Evolutionary conservation across 1,284 basidiomycete species (phyloP), one percentile per base, ranked within the genome.

Genomic region (Kalmanozyma brasiliensis): DNA sequence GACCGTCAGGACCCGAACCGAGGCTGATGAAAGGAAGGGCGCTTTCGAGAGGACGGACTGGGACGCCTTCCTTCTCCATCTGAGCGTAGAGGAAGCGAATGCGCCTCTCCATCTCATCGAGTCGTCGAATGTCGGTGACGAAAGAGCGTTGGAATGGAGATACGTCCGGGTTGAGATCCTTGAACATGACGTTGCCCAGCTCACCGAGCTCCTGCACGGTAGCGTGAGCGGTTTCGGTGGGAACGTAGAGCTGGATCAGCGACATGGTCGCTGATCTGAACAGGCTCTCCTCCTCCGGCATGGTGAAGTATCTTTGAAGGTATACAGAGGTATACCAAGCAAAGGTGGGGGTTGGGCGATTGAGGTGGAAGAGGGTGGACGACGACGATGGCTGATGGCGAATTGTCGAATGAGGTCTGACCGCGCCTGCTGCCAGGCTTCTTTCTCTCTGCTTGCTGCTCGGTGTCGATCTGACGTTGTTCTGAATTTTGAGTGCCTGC

Each of bases 61-160:
- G 90, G 42, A 98, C 86, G 8, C 87, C 86, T 69, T 92, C 90
- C 78, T 88, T 89, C 65, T 90, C 88, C 75, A 98, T 94, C 81
- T 98, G 93, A 33, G 87, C 85, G 13, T 87, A 84, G 79, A 98
- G 94, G 83, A 98, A 96, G 45, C 93, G 90, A 44, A 96, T 88
- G 30, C 94, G 90, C 67, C 96, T 91, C 23, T 92, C 90, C 90
- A 96, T 95, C 81, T 99, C 94, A 82, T 96, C 94, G 55, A 96
- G 88, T 61, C 92, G 89, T 38, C 95, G 89, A 72, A 98, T 94
- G 82, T 97, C 94, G 41, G 91, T 91, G 61, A 97, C 93, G 82
- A 95, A 99, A 7, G 95, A 94, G 69, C 96, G 92, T 87, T 99
- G 96, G 86, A 98, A 99, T 20, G 95, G 91, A 82, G 95, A 97